A percentile compares a stretch with the other conserved stretches of the same genome.
Conservation (phyloP, 169 alveolate species). For the Plasmodium falciparum region DNA sequence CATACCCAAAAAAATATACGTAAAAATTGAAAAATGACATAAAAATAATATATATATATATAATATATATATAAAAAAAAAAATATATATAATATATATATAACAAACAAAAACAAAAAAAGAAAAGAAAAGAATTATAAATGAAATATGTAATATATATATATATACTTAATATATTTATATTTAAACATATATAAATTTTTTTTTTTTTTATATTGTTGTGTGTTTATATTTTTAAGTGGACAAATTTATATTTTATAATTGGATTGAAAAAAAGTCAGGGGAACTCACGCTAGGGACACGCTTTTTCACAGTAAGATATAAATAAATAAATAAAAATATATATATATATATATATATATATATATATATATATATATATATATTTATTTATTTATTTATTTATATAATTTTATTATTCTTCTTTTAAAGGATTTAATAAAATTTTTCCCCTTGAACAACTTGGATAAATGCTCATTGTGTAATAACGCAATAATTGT, state of each 20-base stretch:
- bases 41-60: neutral
- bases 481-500: slow-evolving; percentile 68
- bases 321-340: slow-evolving; percentile 1
- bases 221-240: neutral
- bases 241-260: slow-evolving; percentile 25
- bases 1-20: slow-evolving; percentile 63
- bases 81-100: neutral
- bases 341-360: neutral
- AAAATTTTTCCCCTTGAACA: slow-evolving; percentile 45
- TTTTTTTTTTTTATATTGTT: neutral
- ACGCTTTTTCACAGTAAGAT: slow-evolving; percentile 49
- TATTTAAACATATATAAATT: neutral
- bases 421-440: slow-evolving; percentile 54
- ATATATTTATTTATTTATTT: neutral
- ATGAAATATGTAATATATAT: neutral
- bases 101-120: slow-evolving; percentile 2
- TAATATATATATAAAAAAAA: neutral
- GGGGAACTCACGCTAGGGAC: slow-evolving; percentile 35
- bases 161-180: neutral
- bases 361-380: neutral
- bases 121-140: neutral
- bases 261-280: slow-evolving; percentile 29
- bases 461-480: slow-evolving; percentile 58
- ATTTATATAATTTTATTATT: slow-evolving; percentile 1
- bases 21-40: slow-evolving; percentile 13